A percentile compares a stretch with the other conserved stretches of the same genome.
Conservation (phyloP, 2,329 filamentous ascomycete genomes). For the Mycosphaerella sp. region DNA sequence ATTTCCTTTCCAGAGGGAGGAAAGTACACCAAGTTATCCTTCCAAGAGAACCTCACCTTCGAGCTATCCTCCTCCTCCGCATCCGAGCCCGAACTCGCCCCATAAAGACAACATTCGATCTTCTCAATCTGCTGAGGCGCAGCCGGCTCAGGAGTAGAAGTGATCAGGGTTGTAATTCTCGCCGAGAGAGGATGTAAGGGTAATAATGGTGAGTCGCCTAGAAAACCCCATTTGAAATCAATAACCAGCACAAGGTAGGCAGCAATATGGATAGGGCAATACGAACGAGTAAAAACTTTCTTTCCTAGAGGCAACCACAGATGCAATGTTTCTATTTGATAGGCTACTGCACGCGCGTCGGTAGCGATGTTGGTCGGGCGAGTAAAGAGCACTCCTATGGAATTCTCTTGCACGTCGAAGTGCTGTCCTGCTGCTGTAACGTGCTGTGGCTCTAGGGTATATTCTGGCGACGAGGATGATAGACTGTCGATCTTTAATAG, state of each 20-base stretch:
- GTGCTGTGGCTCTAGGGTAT: not conserved
- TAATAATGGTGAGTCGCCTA: slow-evolving; percentile 26
- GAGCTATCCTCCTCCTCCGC: not conserved
- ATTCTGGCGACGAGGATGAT: not conserved
- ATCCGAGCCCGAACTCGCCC: slow-evolving; percentile 2
- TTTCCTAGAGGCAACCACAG: slow-evolving; percentile 30
- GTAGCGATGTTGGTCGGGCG: not conserved
- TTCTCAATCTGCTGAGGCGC: slow-evolving; percentile 21
- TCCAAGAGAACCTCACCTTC: not conserved
- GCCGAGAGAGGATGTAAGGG: slow-evolving; percentile 28
- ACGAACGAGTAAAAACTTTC: slow-evolving; percentile 26
- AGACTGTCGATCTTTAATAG: not conserved
- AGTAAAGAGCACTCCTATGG: slow-evolving; percentile 30
- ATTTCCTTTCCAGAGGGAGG: slow-evolving; percentile 30
- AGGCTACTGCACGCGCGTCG: not conserved
- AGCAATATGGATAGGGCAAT: not conserved
- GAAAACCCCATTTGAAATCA: not conserved
- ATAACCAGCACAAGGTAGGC: not conserved
- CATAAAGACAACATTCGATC: slow-evolving; percentile 21
- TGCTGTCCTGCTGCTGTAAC: slow-evolving; percentile 1
- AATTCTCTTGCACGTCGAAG: slow-evolving; percentile 26
- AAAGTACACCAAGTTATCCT: slow-evolving; percentile 26
- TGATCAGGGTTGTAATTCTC: slow-evolving; percentile 28
- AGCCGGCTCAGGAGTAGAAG: slow-evolving; percentile 20
- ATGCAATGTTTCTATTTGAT: slow-evolving; percentile 22